These are phyloP conservation scores for Diatrype stigma DNA, from an alignment of 2,329 filamentous ascomycete genomes.

Conservation along the genomic window DNA sequence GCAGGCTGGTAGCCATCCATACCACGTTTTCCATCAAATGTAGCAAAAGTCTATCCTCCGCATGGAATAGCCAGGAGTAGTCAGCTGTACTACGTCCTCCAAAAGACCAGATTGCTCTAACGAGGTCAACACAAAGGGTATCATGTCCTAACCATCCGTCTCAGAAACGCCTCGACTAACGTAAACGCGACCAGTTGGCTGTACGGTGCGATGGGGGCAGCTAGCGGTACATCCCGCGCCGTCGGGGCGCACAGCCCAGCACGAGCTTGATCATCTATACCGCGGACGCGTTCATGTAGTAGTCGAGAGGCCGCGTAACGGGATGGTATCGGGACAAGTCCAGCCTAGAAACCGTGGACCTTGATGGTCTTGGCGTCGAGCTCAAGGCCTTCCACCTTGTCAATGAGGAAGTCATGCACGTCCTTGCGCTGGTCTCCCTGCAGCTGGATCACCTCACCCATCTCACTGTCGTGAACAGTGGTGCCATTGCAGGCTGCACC, in stretches of 20 bases:
- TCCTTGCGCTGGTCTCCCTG: constrained; percentile 99
- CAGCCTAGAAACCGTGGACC: constrained; percentile 62
- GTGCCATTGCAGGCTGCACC: constrained; percentile 97
- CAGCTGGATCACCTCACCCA: constrained; percentile 99
- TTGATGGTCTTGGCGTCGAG: constrained; percentile 97
- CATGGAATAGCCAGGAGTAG: constrained; percentile 6
- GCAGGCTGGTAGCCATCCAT: constrained; percentile 15
- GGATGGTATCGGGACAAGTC: constrained; percentile 27
- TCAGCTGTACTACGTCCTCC: constrained; percentile 9
- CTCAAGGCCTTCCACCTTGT: constrained; percentile 92
- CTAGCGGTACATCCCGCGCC: constrained; percentile 17
- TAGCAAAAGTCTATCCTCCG: constrained; percentile 12
- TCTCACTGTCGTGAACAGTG: constrained; percentile 91
- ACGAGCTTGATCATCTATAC: constrained; percentile 16
- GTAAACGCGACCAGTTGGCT: constrained; percentile 18
- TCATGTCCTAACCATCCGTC: constrained; percentile 30
- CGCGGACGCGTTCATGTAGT: constrained; percentile 12
- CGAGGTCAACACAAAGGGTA: constrained; percentile 25
- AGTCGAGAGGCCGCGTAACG: constrained; percentile 17
- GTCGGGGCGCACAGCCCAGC: constrained; percentile 5
- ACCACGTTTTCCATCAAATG: constrained; percentile 14
- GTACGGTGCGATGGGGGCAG: constrained; percentile 14
- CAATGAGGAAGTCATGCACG: constrained; percentile 93
- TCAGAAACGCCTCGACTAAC: constrained; percentile 25
- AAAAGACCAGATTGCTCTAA: constrained; percentile 16